Base-by-base conservation (phyloP, 805 yeast genomes). In the Debaryomyces hansenii region DNA sequence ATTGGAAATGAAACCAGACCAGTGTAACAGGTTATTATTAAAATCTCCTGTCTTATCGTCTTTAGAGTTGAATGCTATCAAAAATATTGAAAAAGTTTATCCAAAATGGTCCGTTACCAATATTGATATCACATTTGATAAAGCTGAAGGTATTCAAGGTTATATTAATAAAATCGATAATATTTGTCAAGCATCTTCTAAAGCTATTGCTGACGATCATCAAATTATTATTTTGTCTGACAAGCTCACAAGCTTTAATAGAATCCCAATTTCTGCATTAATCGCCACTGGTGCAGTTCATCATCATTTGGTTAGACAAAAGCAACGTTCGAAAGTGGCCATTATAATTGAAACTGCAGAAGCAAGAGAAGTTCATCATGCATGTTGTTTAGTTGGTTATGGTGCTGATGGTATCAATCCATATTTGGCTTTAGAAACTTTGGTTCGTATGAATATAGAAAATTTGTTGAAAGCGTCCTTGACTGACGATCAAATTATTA, bases 341-440 rank as follows among this genome's bases (percentile, higher is more conserved):
- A 71, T 92, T 52, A 74, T 92, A 50, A 78, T 92, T 49, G 98
- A 92, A 74, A 84, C 97, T 37, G 97, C 95, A 43, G 99, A 92
- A 72, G 98, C 97, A 12, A 85, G 96, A 66, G 99, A 94, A 71
- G 95, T 92, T 36, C 99, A 92, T 67, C 98, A 92, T 72, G 83
- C 90, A 68, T 90, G 97, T 75, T 90, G 90, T 57, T 76, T 92
- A 55, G 81, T 92, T 27, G 98, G 99, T 56, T 94, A 94, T 67
- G 99, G 99, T 77, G 96, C 92, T 52, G 99, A 92, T 72, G 98
- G 90, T 52, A 77, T 92, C 60, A 88, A 87, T 71, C 99, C 99
- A 47, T 94, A 90, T 74, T 75, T 92, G 64, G 96, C 92, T 12
- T 80, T 92, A 72, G 97, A 94, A 68, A 85, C 97, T 11, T 73